Evolutionary conservation across 2,329 filamentous ascomycete species (phyloP).

Genomic region (Tetracladium maxilliforme): DNA sequence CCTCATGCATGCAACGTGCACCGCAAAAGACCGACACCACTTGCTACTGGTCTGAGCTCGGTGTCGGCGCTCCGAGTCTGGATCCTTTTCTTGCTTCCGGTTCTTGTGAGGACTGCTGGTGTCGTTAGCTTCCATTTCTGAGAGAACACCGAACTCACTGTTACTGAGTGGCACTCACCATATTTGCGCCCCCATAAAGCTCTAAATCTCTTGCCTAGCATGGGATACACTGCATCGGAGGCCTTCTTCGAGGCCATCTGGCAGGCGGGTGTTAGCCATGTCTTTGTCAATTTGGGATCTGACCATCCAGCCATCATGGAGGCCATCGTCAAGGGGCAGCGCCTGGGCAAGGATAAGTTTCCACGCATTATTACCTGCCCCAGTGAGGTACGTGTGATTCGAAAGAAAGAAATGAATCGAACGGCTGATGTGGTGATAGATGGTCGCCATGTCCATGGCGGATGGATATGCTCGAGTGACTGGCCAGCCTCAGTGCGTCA

Average conservation of each 20-base stretch:
- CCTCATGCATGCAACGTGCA: no score
- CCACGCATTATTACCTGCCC: slow-evolving; percentile 67
- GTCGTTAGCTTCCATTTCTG: no score
- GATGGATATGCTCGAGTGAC: slow-evolving; percentile 66
- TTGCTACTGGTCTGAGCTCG: no score
- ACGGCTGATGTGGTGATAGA: slow-evolving; percentile 26
- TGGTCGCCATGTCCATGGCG: slow-evolving; percentile 76
- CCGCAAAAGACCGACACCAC: no score
- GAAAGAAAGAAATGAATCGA: slow-evolving; percentile 2
- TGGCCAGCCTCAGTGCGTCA: slow-evolving; percentile 59
- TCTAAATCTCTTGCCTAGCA: no score
- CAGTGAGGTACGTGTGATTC: slow-evolving; percentile 43
- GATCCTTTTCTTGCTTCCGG: no score
- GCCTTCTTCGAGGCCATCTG: slow-evolving; percentile 55
- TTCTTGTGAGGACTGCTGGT: no score
- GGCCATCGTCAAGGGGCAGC: slow-evolving; percentile 64
- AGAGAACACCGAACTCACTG: no score
- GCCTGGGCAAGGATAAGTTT: slow-evolving; percentile 48
- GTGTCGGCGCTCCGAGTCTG: no score
- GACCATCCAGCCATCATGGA: slow-evolving; percentile 68
- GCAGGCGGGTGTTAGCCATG: slow-evolving; percentile 18
- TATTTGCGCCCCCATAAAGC: no score
- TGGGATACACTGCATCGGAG: slow-evolving; percentile 55
- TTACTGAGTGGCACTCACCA: no score
- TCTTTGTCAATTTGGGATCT: slow-evolving; percentile 52